phyloP scores from a whole-genome alignment of 768 basidiomycete genomes.

The Gymnopilus dilepis region DNA sequence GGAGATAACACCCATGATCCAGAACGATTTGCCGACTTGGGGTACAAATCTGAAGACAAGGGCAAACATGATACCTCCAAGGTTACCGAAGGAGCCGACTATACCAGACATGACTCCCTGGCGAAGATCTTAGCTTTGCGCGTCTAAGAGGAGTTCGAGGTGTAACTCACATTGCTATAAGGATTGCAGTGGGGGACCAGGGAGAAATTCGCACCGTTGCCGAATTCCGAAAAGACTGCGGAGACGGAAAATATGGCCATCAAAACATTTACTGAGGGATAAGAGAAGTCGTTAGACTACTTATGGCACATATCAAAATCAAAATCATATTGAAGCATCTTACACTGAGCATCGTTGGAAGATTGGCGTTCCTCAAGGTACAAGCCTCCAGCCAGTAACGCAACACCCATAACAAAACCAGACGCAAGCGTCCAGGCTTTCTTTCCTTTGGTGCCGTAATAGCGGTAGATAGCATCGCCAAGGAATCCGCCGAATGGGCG shows the following conservation, averaged over 20 bases:
- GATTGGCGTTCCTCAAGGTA: slow-evolving; percentile 36
- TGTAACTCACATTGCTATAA: slow-evolving; percentile 32
- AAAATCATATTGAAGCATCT: slow-evolving; percentile 26
- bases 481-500: slow-evolving; percentile 55
- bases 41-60: slow-evolving; percentile 52
- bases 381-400: slow-evolving; percentile 51
- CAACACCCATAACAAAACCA: slow-evolving; percentile 50
- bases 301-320: not conserved
- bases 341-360: slow-evolving; percentile 39
- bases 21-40: slow-evolving; percentile 47
- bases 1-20: slow-evolving; percentile 50
- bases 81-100: slow-evolving; percentile 42
- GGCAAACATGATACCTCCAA: slow-evolving; percentile 54
- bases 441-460: slow-evolving; percentile 49
- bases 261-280: slow-evolving; percentile 35
- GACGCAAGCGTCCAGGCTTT: slow-evolving; percentile 50
- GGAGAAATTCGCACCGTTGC: slow-evolving; percentile 57
- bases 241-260: slow-evolving; percentile 47
- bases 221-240: slow-evolving; percentile 48
- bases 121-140: slow-evolving; percentile 7
- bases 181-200: slow-evolving; percentile 56
- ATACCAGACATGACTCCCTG: slow-evolving; percentile 43
- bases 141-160: not conserved
- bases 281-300: not conserved
- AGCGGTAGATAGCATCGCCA: slow-evolving; percentile 50